Conservation (phyloP, 305 asterid genomes). For the Solanum hybrid region DNA sequence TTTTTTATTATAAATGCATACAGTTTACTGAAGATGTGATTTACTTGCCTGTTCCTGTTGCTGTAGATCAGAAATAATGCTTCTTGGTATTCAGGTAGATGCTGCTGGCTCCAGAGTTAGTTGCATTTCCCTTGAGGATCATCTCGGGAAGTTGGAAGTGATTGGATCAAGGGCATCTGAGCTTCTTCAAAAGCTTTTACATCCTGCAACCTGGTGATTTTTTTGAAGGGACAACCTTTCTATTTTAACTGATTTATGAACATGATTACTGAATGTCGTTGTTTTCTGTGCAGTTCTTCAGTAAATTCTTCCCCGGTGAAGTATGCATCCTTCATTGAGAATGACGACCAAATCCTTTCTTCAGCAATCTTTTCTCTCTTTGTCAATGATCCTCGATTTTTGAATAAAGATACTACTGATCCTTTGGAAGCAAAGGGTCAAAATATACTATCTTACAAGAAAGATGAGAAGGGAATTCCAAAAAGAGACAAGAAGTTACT, state of each 20-base stretch:
- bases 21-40: background rate
- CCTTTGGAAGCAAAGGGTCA: conserved; percentile 24
- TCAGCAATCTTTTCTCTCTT: conserved; percentile 45
- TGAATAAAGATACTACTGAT: conserved; percentile 16
- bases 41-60: background rate
- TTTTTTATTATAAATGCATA: background rate
- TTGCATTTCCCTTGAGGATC: conserved; percentile 65
- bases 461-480: conserved; percentile 15
- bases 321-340: conserved; percentile 23
- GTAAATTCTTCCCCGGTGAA: conserved; percentile 26
- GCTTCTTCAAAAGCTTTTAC: conserved; percentile 61
- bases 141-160: conserved; percentile 68
- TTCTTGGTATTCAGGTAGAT: conserved; percentile 40
- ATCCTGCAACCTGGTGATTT: conserved; percentile 48
- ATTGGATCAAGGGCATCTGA: conserved; percentile 51
- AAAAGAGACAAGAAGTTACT: background rate
- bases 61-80: background rate
- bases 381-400: conserved; percentile 66
- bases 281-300: conserved; percentile 29
- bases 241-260: background rate
- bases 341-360: conserved; percentile 26
- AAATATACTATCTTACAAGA: conserved; percentile 16
- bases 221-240: conserved; percentile 1
- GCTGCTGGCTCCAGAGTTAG: conserved; percentile 27
- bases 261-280: conserved; percentile 9